Percentiles rank a stretch among this genome's conserved stretches.
These are phyloP conservation scores for Austroboletus niveus DNA, from an alignment of 1,284 basidiomycete species.

Conservation along the genomic window DNA sequence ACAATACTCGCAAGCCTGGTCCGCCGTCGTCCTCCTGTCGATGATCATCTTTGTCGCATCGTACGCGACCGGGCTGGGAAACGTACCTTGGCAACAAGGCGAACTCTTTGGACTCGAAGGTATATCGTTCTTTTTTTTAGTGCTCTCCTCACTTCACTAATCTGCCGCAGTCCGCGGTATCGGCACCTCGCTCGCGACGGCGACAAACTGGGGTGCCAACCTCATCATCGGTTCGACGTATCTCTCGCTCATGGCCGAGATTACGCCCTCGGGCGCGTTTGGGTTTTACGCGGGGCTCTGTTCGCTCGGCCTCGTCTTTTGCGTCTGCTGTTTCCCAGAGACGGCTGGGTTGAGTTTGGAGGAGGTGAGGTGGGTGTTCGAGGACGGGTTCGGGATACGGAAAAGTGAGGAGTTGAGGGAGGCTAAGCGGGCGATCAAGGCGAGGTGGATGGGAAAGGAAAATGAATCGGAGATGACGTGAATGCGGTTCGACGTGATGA, in stretches of 20 bases:
- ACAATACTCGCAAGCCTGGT: slow-evolving; percentile 63
- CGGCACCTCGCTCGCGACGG: slow-evolving; percentile 77
- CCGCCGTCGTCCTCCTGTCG: slow-evolving; percentile 67
- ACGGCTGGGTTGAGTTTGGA: slow-evolving; percentile 75
- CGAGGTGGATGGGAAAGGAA: not conserved
- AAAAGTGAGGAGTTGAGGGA: slow-evolving; percentile 43
- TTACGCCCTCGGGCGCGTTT: slow-evolving; percentile 78
- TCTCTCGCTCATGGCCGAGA: slow-evolving; percentile 72
- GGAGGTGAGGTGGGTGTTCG: slow-evolving; percentile 66
- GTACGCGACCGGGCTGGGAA: slow-evolving; percentile 75
- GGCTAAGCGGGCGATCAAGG: slow-evolving; percentile 15
- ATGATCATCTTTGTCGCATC: slow-evolving; percentile 85
- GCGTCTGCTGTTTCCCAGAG: slow-evolving; percentile 72
- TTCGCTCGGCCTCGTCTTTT: slow-evolving; percentile 68
- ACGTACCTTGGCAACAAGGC: slow-evolving; percentile 87
- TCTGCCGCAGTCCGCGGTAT: slow-evolving; percentile 64
- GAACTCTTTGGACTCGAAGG: slow-evolving; percentile 76
- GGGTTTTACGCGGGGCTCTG: slow-evolving; percentile 80
- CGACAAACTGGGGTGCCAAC: slow-evolving; percentile 81
- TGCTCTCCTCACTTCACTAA: not conserved
- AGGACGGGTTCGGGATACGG: slow-evolving; percentile 54
- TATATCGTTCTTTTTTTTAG: slow-evolving; percentile 26
- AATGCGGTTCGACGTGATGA: too few relatives aligned
- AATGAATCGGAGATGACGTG: too few relatives aligned
- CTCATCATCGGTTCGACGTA: slow-evolving; percentile 78